These are phyloP conservation scores for Monosporascus sp. DNA, from an alignment of 2,329 filamentous ascomycete species.

Conservation along the genomic window DNA sequence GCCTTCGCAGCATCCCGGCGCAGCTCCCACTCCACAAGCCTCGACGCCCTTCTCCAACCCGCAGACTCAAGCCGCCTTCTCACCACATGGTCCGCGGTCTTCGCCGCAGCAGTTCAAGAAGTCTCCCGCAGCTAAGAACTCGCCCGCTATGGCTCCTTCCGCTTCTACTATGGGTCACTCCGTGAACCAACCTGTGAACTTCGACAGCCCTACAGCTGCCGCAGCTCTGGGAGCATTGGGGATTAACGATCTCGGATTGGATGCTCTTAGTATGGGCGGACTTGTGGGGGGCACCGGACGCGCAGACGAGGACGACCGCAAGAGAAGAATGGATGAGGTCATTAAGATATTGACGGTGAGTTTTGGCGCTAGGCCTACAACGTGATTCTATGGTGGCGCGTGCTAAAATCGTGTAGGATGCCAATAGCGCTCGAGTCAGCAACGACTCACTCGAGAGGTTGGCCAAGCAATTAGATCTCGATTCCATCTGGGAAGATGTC, in stretches of 20 bases:
- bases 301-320: slow-evolving; percentile 47
- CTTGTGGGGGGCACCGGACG: slow-evolving; percentile 36
- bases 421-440: slow-evolving; percentile 59
- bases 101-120: slow-evolving; percentile 62
- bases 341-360: slow-evolving; percentile 45
- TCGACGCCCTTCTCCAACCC: slow-evolving; percentile 60
- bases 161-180: slow-evolving; percentile 43
- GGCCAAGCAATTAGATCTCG: slow-evolving; percentile 60
- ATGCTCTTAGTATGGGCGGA: slow-evolving; percentile 43
- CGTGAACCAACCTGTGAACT: slow-evolving; percentile 44
- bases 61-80: slow-evolving; percentile 51
- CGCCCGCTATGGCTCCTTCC: slow-evolving; percentile 43
- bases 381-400: slow-evolving; percentile 26
- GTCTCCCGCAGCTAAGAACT: slow-evolving; percentile 56
- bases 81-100: slow-evolving; percentile 49
- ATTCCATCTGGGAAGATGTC: slow-evolving; percentile 54
- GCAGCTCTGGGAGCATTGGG: slow-evolving; percentile 54
- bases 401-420: slow-evolving; percentile 20
- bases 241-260: slow-evolving; percentile 49
- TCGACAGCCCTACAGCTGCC: slow-evolving; percentile 59
- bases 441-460: slow-evolving; percentile 70
- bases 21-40: slow-evolving; percentile 57
- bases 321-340: slow-evolving; percentile 48
- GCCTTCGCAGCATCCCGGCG: slow-evolving; percentile 41
- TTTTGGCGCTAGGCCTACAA: slow-evolving; percentile 21